Conservation (phyloP, 129 eudicot genomes). For the Centaurea solstitialis region DNA sequence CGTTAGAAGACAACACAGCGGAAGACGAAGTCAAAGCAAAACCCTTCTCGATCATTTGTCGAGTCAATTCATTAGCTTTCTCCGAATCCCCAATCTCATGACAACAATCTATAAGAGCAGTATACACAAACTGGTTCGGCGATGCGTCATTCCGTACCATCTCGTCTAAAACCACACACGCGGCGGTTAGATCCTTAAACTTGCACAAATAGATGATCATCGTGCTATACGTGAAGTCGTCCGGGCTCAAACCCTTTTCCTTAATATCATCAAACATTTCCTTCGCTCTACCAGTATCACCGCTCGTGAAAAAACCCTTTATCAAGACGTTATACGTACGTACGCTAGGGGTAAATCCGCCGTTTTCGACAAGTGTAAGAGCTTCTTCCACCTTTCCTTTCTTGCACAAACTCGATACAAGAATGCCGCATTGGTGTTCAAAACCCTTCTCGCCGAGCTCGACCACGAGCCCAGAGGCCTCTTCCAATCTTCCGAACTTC, state of each 20-base stretch:
- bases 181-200: constrained; percentile 14
- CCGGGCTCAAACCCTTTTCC: constrained; percentile 24
- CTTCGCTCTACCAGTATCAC: constrained; percentile 25
- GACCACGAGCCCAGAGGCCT: constrained; percentile 21
- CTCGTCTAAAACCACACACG: constrained; percentile 32
- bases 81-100: constrained; percentile 29
- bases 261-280: constrained; percentile 28
- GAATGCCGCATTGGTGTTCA: background rate
- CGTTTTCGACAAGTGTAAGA: constrained; percentile 26
- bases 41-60: constrained; percentile 28
- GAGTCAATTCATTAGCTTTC: constrained; percentile 29
- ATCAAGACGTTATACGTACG: constrained; percentile 21
- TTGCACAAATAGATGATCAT: constrained; percentile 32
- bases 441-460: constrained; percentile 31
- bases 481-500: constrained; percentile 4
- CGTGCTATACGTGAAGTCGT: constrained; percentile 1
- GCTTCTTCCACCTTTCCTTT: constrained; percentile 33
- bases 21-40: constrained; percentile 2
- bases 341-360: constrained; percentile 12
- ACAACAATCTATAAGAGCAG: constrained; percentile 17
- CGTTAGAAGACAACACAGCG: constrained; percentile 14
- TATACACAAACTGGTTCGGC: background rate
- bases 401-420: constrained; percentile 32
- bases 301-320: constrained; percentile 31
- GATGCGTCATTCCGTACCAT: constrained; percentile 18